A percentile compares a stretch with the other conserved stretches of the same genome.
phyloP scores from a whole-genome alignment of 2,329 filamentous ascomycete genomes.

The Pseudogymnoascus sp. region DNA sequence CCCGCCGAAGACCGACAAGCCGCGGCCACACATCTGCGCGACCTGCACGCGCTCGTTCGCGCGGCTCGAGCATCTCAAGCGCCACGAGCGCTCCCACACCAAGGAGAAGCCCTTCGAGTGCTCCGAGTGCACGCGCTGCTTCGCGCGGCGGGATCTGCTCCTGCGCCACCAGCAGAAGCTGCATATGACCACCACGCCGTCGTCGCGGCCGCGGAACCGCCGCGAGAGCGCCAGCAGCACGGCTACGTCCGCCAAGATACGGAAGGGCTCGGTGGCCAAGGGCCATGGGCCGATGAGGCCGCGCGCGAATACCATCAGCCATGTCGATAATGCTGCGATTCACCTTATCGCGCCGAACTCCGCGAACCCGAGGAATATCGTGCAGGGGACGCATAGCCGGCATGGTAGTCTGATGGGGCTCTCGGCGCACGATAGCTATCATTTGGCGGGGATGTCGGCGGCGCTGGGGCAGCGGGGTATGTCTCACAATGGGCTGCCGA shows the following conservation, averaged over 20 bases:
- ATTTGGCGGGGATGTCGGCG: slow-evolving; percentile 66
- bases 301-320: slow-evolving; percentile 91
- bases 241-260: slow-evolving; percentile 60
- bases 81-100: slow-evolving; percentile 94
- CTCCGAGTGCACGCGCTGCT: slow-evolving; percentile 87
- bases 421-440: slow-evolving; percentile 51
- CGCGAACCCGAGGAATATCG: slow-evolving; percentile 39
- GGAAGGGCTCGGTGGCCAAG: slow-evolving; percentile 76
- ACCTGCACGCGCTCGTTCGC: slow-evolving; percentile 92
- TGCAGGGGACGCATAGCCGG: slow-evolving; percentile 52
- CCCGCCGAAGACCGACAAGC: slow-evolving; percentile 93
- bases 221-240: slow-evolving; percentile 78
- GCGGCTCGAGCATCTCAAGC: slow-evolving; percentile 89
- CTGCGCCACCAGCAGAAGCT: slow-evolving; percentile 97
- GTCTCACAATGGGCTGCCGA: slow-evolving; percentile 58
- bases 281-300: slow-evolving; percentile 62
- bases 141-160: slow-evolving; percentile 84
- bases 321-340: slow-evolving; percentile 71
- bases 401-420: slow-evolving; percentile 69
- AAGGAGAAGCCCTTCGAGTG: slow-evolving; percentile 98
- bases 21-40: slow-evolving; percentile 83
- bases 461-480: slow-evolving; percentile 59
- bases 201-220: slow-evolving; percentile 76
- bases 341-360: slow-evolving; percentile 55
- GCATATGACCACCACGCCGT: slow-evolving; percentile 84